Base-by-base conservation (phyloP, 2,329 filamentous ascomycete species). In the Cladophialophora carrionii region DNA sequence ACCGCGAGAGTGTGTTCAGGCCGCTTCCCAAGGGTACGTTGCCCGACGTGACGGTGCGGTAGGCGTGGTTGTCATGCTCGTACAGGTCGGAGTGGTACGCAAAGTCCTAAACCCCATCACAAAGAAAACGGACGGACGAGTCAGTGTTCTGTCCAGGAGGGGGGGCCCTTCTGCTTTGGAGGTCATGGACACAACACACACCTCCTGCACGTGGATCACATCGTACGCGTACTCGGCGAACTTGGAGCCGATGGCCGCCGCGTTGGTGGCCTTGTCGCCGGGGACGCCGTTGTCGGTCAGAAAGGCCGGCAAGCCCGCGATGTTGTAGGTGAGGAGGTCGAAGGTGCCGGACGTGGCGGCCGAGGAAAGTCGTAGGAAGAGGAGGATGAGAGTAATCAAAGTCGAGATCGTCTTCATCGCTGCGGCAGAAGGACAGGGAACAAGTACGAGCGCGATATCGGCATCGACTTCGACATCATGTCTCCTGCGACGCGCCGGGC, bases 41-140 rank as follows among this genome's bases (percentile, higher is more conserved):
- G n/a, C 88, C 87, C 4, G 85, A 87, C 2, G 87, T 90, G 0
- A 85, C 74, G 1, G 87, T 89, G 61, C 87, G 82, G 74, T 84
- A 82, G 3, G 84, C 79, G 71, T 88, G 86, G 51, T 79, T 81
- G 73, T 87, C 85, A 14, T 83, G 84, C 9, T 78, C 78, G 75
- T 89, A 90, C 68, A 90, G 82, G 63, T 81, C 80, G 8, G 85
- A 83, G 70, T 90, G 87, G 75, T 85, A 90, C 76, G 88, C 88
- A 79, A 89, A 89, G 73, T 89, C 86, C 79, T 80, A 41, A 0
- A 32, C 34, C 51, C 20, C n/a, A n/a, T n/a, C n/a, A n/a, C n/a
- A n/a, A n/a, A n/a, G n/a, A n/a, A n/a, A n/a, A n/a, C n/a, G n/a
- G n/a, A n/a, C n/a, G n/a, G n/a, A 54, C 20, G 14, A 51, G 22